These are phyloP conservation scores for Backusella luteola DNA, from an alignment of 192 early-diverging fungal species.

Conservation along the genomic window DNA sequence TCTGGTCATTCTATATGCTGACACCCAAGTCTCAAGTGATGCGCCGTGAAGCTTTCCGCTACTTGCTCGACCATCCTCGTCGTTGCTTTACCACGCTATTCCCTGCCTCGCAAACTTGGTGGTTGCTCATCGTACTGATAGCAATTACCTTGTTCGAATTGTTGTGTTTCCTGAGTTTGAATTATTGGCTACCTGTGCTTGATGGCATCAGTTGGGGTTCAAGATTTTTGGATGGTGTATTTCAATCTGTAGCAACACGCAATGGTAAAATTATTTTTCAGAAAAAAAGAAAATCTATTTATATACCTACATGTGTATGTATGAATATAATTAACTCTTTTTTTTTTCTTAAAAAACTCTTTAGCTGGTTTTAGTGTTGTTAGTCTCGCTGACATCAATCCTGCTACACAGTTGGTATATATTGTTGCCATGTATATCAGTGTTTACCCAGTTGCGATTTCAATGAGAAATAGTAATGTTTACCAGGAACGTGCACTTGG, in stretches of 20 bases:
- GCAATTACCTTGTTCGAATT: slow-evolving; percentile 30
- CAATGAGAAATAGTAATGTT: slow-evolving; percentile 39
- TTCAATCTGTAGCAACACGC: slow-evolving; percentile 34
- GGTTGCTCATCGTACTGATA: slow-evolving; percentile 24
- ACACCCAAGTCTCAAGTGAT: slow-evolving; percentile 21
- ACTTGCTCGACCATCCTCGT: slow-evolving; percentile 34
- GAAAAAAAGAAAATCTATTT: not conserved
- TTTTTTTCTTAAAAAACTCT: not conserved
- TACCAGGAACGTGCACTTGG: slow-evolving; percentile 39
- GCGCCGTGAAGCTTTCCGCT: slow-evolving; percentile 24
- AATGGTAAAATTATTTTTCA: slow-evolving; percentile 22
- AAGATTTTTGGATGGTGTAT: slow-evolving; percentile 30
- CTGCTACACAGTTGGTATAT: slow-evolving; percentile 24
- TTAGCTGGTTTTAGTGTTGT: slow-evolving; percentile 34
- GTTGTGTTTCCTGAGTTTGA: slow-evolving; percentile 16
- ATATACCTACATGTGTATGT: not conserved
- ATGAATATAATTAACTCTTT: not conserved
- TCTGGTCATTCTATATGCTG: slow-evolving; percentile 20
- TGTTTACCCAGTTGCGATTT: slow-evolving; percentile 38
- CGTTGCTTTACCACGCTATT: slow-evolving; percentile 36
- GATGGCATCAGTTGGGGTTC: slow-evolving; percentile 24
- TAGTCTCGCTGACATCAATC: slow-evolving; percentile 26
- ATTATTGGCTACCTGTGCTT: slow-evolving; percentile 32
- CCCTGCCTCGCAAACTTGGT: slow-evolving; percentile 31
- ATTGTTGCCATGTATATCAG: slow-evolving; percentile 41